Base-by-base conservation (phyloP, 1,139 yeast genomes). In the Suhomyces chickasaworum region DNA sequence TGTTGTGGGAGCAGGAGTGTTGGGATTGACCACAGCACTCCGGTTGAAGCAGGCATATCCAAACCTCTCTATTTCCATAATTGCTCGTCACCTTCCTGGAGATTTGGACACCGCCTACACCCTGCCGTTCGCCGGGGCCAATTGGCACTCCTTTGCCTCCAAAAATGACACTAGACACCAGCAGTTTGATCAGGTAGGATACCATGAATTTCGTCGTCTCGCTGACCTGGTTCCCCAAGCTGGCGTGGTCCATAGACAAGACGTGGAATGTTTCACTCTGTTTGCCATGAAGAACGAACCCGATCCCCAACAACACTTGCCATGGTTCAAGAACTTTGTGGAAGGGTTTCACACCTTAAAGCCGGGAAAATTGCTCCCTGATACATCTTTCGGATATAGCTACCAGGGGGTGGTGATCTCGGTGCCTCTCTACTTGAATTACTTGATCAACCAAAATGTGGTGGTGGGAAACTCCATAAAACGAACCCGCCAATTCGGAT, bases 341-440 rank as follows among this genome's bases (percentile, higher is more conserved):
- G 59, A 65, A 22, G 73, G 67, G 8, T 73, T 64, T 47, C 55
- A 60, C 44, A 59, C 59, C 8, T 37, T 76, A 2, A 55, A 60
- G 1, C 41, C 48, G 1, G 45, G 52, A 1, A 71, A 76, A 23
- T 63, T 75, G 22, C 73, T 63, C 20, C 53, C 51, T 0, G 75
- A 65, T 1, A 57, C 63, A 12, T 58, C 57, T 0, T 68, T 63
- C 50, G 85, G 83, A 2, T 69, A 58, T 45, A 61, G 59, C 40
- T 81, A 61, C 55, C 70, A 68, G 39, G 80, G 84, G 0, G 67
- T 81, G 41, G 78, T 78, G 36, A 70, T 81, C 37, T 67, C 80
- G 9, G 77, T 77, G 2, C 74, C 80, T 12, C 65, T 73, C 21
- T 81, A 81, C 54, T 65, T 81, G 49, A 65, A 74, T 16, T 81